Percentiles rank a stretch among this genome's conserved stretches.
Conservation (phyloP, 164 flowering plant species). For the Nelumbo lutea region DNA sequence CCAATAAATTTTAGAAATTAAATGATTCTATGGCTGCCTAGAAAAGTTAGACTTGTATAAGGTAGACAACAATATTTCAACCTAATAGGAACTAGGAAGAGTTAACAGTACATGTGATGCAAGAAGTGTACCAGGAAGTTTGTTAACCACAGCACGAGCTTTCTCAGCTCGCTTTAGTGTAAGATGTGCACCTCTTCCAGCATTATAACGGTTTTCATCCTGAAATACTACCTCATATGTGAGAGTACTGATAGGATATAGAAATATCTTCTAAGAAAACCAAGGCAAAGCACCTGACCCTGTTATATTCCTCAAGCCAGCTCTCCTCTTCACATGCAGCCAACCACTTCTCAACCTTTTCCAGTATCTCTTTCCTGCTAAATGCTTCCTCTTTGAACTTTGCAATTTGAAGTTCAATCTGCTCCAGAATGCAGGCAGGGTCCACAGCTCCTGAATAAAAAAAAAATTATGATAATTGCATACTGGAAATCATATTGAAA, state of each 20-base stretch:
- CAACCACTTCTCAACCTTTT: conserved; percentile 77
- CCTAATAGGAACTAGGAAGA: not conserved
- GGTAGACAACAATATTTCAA: not conserved
- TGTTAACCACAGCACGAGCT: conserved; percentile 57
- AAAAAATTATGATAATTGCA: not conserved
- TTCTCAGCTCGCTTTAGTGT: conserved; percentile 73
- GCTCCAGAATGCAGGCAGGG: conserved; percentile 40
- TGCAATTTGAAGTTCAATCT: conserved; percentile 57
- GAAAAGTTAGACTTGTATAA: not conserved
- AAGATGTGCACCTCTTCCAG: conserved; percentile 81
- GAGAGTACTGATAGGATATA: not conserved
- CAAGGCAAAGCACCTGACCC: conserved; percentile 30
- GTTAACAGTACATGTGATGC: not conserved
- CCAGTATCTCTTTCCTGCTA: conserved; percentile 76
- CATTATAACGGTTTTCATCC: conserved; percentile 77
- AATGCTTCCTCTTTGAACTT: conserved; percentile 66
- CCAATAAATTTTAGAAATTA: conserved; percentile 10
- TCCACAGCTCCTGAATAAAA: conserved; percentile 49
- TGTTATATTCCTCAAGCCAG: conserved; percentile 88
- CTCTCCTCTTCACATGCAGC: conserved; percentile 76
- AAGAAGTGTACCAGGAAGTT: conserved; percentile 52
- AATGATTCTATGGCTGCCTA: not conserved
- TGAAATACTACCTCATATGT: conserved; percentile 18
- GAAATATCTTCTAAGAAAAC: not conserved
- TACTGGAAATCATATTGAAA: not conserved